A percentile compares a stretch with the other conserved stretches of the same genome.
Conservation (phyloP, 768 basidiomycete species). For the Coprinopsis strossmayeri region DNA sequence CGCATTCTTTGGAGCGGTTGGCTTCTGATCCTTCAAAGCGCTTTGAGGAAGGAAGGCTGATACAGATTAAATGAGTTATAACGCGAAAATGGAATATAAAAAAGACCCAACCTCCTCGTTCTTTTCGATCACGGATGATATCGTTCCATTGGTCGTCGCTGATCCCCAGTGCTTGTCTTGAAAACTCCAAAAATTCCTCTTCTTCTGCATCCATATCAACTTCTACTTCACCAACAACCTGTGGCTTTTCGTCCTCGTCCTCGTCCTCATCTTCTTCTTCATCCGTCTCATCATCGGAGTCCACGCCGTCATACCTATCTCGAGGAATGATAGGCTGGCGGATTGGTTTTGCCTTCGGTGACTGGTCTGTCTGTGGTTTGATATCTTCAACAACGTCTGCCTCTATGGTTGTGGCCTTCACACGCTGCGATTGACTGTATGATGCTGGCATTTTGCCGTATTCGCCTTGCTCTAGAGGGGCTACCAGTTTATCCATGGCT, state of each 20-base stretch:
- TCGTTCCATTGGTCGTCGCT: constrained; percentile 81
- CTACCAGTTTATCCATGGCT: constrained; percentile 77
- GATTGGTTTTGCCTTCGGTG: constrained; percentile 27
- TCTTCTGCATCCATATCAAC: constrained; percentile 91
- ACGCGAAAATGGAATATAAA: background rate
- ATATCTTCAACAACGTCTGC: constrained; percentile 31
- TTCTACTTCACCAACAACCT: constrained; percentile 78
- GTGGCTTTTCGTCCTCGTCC: constrained; percentile 76
- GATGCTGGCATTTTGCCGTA: constrained; percentile 85
- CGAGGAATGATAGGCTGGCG: constrained; percentile 77
- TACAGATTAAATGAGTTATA: no score
- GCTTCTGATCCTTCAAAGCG: constrained; percentile 18
- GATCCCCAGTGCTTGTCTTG: constrained; percentile 86
- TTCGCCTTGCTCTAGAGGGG: constrained; percentile 70
- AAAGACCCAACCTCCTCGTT: constrained; percentile 60
- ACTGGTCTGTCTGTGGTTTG: constrained; percentile 1
- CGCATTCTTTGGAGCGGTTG: constrained; percentile 10
- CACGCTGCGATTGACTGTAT: constrained; percentile 64
- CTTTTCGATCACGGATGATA: constrained; percentile 75
- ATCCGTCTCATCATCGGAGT: constrained; percentile 86
- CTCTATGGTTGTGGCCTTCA: constrained; percentile 39
- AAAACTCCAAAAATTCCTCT: constrained; percentile 93
- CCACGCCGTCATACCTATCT: constrained; percentile 85
- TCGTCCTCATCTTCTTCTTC: constrained; percentile 55
- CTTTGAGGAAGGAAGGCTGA: constrained; percentile 57